Percentiles rank a stretch among this genome's conserved stretches.
Conservation (phyloP, 2,329 filamentous ascomycete species). For the Thelonectria olida region DNA sequence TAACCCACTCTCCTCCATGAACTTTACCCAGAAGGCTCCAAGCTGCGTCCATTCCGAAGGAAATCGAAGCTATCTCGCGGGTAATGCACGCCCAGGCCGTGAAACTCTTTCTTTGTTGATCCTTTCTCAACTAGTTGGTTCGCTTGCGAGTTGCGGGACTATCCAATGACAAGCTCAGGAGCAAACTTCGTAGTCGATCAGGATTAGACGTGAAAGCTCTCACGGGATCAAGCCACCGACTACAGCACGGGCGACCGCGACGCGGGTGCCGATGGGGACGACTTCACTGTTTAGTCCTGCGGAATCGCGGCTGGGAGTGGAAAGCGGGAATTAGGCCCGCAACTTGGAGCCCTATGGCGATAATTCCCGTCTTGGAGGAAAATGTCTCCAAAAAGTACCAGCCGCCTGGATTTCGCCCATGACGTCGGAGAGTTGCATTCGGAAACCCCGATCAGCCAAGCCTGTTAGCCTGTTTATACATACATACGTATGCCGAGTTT, state of each 20-base stretch:
- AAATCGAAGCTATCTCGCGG: background rate
- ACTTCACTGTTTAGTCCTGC: slow-evolving; percentile 4
- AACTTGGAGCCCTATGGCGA: background rate
- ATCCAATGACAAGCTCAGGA: background rate
- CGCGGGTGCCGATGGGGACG: background rate
- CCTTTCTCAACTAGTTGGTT: background rate
- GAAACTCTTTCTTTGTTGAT: background rate
- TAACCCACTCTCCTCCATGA: slow-evolving; percentile 1
- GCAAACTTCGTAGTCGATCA: background rate
- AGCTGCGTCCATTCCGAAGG: background rate
- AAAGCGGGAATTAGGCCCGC: slow-evolving; percentile 6
- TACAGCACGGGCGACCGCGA: background rate
- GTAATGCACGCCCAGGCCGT: slow-evolving; percentile 4
- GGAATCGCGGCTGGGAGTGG: slow-evolving; percentile 5
- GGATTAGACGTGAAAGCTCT: slow-evolving; percentile 13
- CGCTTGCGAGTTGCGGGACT: background rate
- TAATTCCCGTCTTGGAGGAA: background rate
- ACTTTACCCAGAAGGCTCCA: background rate
- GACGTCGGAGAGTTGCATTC: background rate
- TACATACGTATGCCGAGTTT: background rate
- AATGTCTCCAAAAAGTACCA: background rate
- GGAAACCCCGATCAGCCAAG: background rate
- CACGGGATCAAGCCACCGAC: background rate
- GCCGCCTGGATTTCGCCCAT: background rate
- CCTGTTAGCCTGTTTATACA: too few species aligned